Evolutionary conservation across 495 filamentous ascomycete species (phyloP), one percentile per base, ranked within the genome.

Genomic region (Usnea hakonensis): DNA sequence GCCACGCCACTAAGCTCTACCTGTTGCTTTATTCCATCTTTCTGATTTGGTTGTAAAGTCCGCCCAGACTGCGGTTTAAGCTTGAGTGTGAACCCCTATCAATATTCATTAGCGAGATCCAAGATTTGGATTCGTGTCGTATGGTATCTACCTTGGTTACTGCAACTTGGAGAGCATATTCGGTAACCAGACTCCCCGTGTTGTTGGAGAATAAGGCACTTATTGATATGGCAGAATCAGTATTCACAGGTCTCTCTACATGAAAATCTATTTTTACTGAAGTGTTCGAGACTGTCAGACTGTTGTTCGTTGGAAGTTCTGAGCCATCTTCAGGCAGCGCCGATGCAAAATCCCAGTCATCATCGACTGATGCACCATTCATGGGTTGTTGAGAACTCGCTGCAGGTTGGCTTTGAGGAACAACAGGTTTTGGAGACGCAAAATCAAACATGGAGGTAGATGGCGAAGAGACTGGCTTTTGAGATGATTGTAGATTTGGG

Each of bases 331-430:
- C 83, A 0, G 91, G 91, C 4, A 97, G 76, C 0, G 94, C 89
- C 6, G 94, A 97, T 10, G 89, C 81, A 69, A 97, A 98, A 40
- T 85, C 85, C 94, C 94, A 98, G 67, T 98, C 94, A 64, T 98
- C 94, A 57, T 86, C 78, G 66, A 70, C 76, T 33, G 70, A 63
- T 32, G 75, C 68, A 55, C 74, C 67, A 57, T 72, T 69, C 33
- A 71, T 62, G 57, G 58, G 69, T 60, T 65, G 60, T 61, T 40
- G 58, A 57, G 54, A 9, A 13, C 32, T 38, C 26, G 55, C 38
- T 21, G 43, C 19, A 19, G 62, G 26, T 16, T 50, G 65, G 30
- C 38, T 59, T 23, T 62, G 62, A 60, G 68, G 68, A 44, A 60
- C 62, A 28, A 69, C 57, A 30, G 71, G 58, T 50, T 61, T 64